Base-by-base conservation (phyloP, 1,284 basidiomycete species). In the Ceratobasidium sp. region DNA sequence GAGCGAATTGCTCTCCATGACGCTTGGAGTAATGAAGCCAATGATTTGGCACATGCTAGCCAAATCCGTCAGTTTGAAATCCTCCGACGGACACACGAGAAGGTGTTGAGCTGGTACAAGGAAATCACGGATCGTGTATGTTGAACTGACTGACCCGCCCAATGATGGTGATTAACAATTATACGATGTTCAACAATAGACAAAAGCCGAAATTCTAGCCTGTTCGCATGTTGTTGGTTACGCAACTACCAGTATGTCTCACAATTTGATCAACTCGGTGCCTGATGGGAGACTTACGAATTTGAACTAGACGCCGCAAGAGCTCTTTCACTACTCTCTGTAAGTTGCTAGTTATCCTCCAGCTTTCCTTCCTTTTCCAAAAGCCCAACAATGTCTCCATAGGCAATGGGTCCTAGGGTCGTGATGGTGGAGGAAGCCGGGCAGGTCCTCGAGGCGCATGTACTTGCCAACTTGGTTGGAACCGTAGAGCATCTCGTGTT, bases 371-470 rank as follows among this genome's bases (percentile, higher is more conserved):
- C n/a, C n/a, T n/a, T n/a, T n/a, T n/a, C n/a, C n/a, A n/a, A n/a
- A n/a, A n/a, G n/a, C n/a, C n/a, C 27, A 7, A 21, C 5, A 46
- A 46, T 14, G 19, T 49, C n/a, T 54, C 70, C 49, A 4, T 36
- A 89, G 85, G 81, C 81, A 1, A 73, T 86, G 7, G 76, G 76
- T 13, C 85, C 86, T 0, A 81, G 80, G 49, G 82, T 87, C 2
- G 74, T 87, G 69, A 76, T 88, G 46, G 83, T 88, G 0, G 86
- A 88, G 75, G 89, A 91, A 75, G 89, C 89, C 0, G 89, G 89
- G 0, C 89, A 91, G 77, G 87, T 91, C 0, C 80, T 91, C 14
- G 89, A 91, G 77, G 85, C 88, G 1, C 89, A 91, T 72, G 79
- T 89, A 9, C 75, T 90, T 0, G 83, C 70, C 1, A 72, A 71